Base-by-base conservation (phyloP, 2,329 filamentous ascomycete species). In the Exophiala oligosperma region DNA sequence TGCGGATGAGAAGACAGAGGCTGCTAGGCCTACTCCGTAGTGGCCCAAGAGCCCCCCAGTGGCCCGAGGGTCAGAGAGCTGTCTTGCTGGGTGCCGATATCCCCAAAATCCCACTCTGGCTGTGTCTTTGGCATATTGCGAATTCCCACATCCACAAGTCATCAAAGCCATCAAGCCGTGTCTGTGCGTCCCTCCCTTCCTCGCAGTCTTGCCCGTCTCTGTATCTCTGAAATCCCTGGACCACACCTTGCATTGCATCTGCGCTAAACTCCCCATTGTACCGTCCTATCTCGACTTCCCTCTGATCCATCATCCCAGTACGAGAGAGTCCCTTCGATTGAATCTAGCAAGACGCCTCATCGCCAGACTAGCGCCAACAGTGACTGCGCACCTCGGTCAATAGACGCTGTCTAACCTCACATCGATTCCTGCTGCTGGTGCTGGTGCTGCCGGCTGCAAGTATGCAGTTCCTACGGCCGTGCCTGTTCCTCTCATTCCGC, bases 391-490 rank as follows among this genome's bases (percentile, higher is more conserved):
- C 32, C 32, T 35, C 32, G 9, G 7, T 9, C n/a, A 7, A 29
- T 23, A 21, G 8, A 2, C 32, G 14, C 32, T 9, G 32, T 35
- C 9, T 35, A 8, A 9, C 32, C 4, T 35, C 32, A 6, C 32
- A 9, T 35, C 32, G 32, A 35, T 35, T 35, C 26, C 26, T 28
- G 26, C 26, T 28, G 26, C 32, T 35, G 32, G 2, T 35, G 32
- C 32, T 35, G 32, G 32, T 38, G 11, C 6, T 17, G 41, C 11
- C 40, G 24, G 49, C 54, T 52, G 52, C 59, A 56, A 59, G 54
- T 54, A 60, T 63, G 60, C 58, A 41, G 54, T 44, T 29, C 50
- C 51, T n/a, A 41, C 54, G 26, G 38, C 37, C 47, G 40, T 55
- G 28, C 56, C 44, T 29, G 21, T 50, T 49, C 38, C 47, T 50